Conservation (phyloP, 345 rosid species). For the Syzygium oleosum region DNA sequence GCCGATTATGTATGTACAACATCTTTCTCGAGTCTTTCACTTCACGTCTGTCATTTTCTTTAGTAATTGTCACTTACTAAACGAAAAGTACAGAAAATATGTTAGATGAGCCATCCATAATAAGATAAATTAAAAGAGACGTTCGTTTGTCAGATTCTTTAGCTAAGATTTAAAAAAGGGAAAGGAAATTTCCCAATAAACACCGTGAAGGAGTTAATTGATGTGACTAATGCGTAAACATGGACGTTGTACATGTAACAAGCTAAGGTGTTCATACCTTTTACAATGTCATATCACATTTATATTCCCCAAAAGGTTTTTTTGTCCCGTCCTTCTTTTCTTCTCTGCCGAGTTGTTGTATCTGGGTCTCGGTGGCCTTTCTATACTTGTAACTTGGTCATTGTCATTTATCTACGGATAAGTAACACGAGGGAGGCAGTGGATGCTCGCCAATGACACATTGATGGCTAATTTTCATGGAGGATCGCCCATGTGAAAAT, state of each 20-base stretch:
- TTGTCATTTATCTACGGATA: neutral
- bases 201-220: neutral
- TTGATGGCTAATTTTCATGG: neutral
- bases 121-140: neutral
- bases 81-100: neutral
- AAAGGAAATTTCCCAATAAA: neutral
- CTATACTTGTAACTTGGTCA: neutral
- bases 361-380: neutral
- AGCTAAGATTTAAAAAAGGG: neutral
- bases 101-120: neutral
- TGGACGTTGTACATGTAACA: neutral
- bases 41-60: neutral
- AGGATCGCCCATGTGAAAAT: rapidly evolving
- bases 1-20: neutral
- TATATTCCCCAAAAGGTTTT: neutral
- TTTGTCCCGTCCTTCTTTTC: neutral
- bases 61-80: neutral
- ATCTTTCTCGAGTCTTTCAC: neutral
- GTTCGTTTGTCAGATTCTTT: neutral
- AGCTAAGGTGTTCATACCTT: neutral
- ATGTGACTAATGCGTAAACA: neutral
- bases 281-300: neutral
- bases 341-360: neutral
- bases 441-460: neutral
- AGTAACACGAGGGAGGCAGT: neutral